Evolutionary conservation across 1,139 yeast species (phyloP), one percentile per base, ranked within the genome.

Genomic region (Meyerozyma athensensis): DNA sequence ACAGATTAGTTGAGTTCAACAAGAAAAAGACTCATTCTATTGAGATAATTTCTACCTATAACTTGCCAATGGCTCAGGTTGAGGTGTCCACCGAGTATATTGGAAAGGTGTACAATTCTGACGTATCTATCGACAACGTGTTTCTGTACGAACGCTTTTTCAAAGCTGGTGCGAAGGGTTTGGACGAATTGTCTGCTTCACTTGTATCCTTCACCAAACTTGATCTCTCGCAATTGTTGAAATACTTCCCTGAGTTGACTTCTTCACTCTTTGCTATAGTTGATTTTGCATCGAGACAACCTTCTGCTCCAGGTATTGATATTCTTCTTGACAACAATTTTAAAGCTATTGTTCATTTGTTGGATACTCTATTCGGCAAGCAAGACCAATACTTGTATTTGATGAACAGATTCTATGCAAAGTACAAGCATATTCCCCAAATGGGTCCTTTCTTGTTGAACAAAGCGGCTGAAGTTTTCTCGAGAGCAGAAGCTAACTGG

Each of bases 71-170:
- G 48, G 85, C 79, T 6, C 63, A 69, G 31, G 63, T 82, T 39
- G 84, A 81, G 46, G 50, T 84, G 16, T 65, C 74, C 26, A 68
- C 86, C 1, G 81, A 77, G 41, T 86, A 85, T 54, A 78, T 81
- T 41, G 96, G 96, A 20, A 81, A 76, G 47, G 61, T 68, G 12
- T 83, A 67, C 60, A 85, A 84, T 51, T 65, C 79, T 14, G 89
- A 83, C 46, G 46, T 63, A 17, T 65, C 82, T 4, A 69, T 83
- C 44, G 79, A 76, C 37, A 70, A 72, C 37, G 64, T 86, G 39
- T 59, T 82, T 48, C 74, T 72, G 45, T 81, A 78, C 73, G 78
- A 67, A 43, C 58, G 68, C 36, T 61, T 70, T 26, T 72, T 68
- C 49, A 68, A 65, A 48, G 48, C 49, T 30, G 73, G 66, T 19